phyloP scores from a whole-genome alignment of 192 early-diverging fungal genomes.

The Coemansia furcata region DNA sequence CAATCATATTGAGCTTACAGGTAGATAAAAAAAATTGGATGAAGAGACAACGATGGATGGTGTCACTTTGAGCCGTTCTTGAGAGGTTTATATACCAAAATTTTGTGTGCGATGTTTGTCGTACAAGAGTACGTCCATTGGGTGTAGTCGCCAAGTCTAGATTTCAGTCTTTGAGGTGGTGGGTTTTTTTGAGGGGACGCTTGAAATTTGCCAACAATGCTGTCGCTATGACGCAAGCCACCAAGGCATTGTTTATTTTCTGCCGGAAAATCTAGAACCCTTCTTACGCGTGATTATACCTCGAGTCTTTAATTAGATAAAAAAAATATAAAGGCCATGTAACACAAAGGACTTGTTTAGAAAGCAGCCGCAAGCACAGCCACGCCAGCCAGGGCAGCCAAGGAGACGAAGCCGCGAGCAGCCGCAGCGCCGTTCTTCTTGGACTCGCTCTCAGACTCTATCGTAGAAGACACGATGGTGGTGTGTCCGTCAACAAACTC shows the following conservation, averaged over 20 bases:
- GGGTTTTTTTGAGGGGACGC: too few species aligned
- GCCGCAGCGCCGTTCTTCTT: not conserved
- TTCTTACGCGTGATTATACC: too few species aligned
- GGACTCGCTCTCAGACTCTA: not conserved
- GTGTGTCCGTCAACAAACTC: constrained; percentile 21
- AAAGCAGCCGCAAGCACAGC: constrained; percentile 26
- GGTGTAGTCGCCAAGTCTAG: too few species aligned
- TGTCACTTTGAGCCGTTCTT: not conserved
- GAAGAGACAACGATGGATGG: not conserved
- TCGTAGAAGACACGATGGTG: not conserved
- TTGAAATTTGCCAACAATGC: too few species aligned
- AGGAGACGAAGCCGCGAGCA: constrained; percentile 3
- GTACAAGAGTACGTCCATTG: not conserved
- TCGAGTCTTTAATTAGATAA: too few species aligned
- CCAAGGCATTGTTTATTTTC: too few species aligned
- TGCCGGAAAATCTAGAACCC: too few species aligned
- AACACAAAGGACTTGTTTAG: constrained; percentile 3
- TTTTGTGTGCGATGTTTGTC: not conserved
- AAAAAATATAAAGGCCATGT: too few species aligned
- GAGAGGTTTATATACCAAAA: not conserved
- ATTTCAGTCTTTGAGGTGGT: too few species aligned
- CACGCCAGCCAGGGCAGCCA: constrained; percentile 19
- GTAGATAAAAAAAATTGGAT: not conserved
- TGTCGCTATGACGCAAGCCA: too few species aligned
- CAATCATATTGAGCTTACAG: not conserved